Evolutionary conservation across 345 rosid genomes (phyloP).

Genomic region (Syzygium grande): DNA sequence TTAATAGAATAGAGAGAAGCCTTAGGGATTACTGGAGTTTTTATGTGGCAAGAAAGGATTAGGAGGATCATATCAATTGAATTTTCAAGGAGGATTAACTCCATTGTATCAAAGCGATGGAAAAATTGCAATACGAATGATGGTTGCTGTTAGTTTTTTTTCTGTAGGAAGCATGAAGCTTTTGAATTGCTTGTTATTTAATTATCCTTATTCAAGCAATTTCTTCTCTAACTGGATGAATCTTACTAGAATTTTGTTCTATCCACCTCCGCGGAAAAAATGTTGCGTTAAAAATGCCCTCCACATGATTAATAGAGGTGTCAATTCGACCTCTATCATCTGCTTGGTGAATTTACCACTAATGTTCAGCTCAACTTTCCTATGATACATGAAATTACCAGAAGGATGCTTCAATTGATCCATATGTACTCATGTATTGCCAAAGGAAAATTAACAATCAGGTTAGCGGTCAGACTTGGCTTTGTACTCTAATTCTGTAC

Average conservation of each 20-base stretch:
- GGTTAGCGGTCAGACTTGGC: too few species aligned
- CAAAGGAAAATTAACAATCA: background rate
- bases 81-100: background rate
- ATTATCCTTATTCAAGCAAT: background rate
- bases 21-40: background rate
- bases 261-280: background rate
- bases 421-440: background rate
- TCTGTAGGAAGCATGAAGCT: background rate
- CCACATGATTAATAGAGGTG: too few species aligned
- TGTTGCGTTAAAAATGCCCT: background rate
- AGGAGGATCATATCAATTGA: background rate
- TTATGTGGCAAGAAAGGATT: background rate
- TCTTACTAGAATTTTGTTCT: background rate
- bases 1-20: background rate
- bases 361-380: background rate
- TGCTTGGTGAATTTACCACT: background rate
- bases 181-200: background rate
- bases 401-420: background rate
- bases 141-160: background rate
- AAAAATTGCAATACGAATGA: background rate
- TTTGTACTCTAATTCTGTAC: background rate
- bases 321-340: background rate
- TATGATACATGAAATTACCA: background rate
- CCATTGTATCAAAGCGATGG: background rate
- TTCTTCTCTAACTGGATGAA: background rate